Percentiles rank a stretch among this genome's conserved stretches.
These are phyloP conservation scores for Paramarasmius palmivorus DNA, from an alignment of 1,284 basidiomycete species.

Conservation along the genomic window DNA sequence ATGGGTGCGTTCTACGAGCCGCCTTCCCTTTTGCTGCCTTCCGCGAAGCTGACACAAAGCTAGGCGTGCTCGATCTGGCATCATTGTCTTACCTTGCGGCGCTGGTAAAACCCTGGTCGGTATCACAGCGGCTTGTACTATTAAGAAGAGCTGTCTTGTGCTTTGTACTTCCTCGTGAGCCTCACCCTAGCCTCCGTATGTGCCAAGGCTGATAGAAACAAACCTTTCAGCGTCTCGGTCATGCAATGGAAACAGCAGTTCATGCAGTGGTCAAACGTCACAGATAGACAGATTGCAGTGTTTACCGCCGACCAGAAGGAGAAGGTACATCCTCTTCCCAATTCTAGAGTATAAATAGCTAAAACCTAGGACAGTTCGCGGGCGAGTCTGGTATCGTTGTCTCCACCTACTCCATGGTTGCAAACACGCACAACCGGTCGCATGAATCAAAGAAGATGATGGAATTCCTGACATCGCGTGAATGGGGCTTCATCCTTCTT, in stretches of 20 bases:
- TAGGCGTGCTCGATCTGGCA: conserved; percentile 94
- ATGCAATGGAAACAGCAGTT: conserved; percentile 99
- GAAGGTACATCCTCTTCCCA: conserved; percentile 55
- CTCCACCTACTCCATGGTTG: conserved; percentile 98
- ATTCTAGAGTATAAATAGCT: conserved; percentile 13
- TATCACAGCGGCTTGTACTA: conserved; percentile 98
- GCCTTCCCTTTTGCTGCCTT: conserved; percentile 2
- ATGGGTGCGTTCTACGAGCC: conserved; percentile 71
- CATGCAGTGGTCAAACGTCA: conserved; percentile 96
- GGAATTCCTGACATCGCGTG: conserved; percentile 92
- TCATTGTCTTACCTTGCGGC: conserved; percentile 98
- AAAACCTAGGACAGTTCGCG: conserved; percentile 65
- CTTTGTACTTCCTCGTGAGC: conserved; percentile 93
- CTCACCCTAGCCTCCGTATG: conserved; percentile 3
- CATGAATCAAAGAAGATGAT: conserved; percentile 99
- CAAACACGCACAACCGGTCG: conserved; percentile 93
- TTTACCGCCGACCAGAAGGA: conserved; percentile 98
- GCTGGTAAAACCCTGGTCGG: conserved; percentile 99
- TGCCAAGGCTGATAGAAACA: not conserved
- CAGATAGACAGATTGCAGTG: conserved; percentile 91
- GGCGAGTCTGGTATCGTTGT: conserved; percentile 95
- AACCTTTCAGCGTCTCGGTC: conserved; percentile 77
- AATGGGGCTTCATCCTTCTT: conserved; percentile 94
- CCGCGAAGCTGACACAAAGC: conserved; percentile 12
- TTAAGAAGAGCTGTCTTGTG: conserved; percentile 99